Evolutionary conservation across 805 yeast genomes (phyloP), one percentile per base, ranked within the genome.

Genomic region (Blastobotrys muscicola): DNA sequence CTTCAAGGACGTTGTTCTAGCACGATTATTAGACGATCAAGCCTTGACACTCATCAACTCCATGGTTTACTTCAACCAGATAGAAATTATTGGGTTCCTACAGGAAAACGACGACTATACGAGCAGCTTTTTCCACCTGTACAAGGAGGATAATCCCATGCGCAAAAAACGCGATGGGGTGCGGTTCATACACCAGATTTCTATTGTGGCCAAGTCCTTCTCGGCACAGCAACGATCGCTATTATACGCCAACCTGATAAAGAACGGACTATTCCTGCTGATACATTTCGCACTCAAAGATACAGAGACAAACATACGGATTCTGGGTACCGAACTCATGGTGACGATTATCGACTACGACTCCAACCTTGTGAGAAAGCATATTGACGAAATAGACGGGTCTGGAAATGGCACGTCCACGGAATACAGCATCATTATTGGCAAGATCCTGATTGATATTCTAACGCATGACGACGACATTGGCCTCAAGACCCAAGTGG

Each of bases 271-370:
- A 15, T 76, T 85, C 50, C 71, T 71, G 45, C 75, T 85, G 63
- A 67, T 90, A 16, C 71, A 74, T 33, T 86, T 77, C 68, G 90
- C 95, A 0, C 69, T 90, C 42, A 66, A 68, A 20, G 20, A 11
- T 8, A 15, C 11, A 9, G 62, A 62, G 1, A 59, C 67, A 33
- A 67, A 68, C 3, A 70, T 77, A 8, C 68, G 90, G 44, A 76
- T 80, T 2, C 57, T 83, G 15, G 94, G 94, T 0, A 80, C 92
- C 0, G 97, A 90, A 56, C 64, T 85, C 7, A 73, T 89, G 11
- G 82, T 84, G 7, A 69, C 86, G 1, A 79, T 87, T 3, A 80
- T 89, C 20, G 96, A 89, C 46, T 90, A 84, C 52, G 95, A 87
- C 55, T 80, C 84, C 8, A 61, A 78, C 11, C 60, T 84, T 34